Conservation (phyloP, 139 green algal species). For the Micromonas pusilla region DNA sequence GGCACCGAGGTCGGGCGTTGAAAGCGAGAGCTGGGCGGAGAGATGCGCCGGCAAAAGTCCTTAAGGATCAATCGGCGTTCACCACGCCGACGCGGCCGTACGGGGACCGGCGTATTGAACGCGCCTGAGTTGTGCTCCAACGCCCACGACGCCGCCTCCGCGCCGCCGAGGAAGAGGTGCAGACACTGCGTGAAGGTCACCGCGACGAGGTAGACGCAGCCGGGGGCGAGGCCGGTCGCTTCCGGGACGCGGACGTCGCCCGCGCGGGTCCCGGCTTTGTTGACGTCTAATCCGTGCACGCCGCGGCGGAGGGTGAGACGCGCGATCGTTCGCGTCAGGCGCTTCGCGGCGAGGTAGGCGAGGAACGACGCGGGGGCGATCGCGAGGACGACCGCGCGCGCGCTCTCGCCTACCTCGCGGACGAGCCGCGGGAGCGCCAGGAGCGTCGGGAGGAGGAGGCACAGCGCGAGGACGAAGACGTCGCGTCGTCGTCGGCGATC, state of each 20-base stretch:
- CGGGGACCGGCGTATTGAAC: no score
- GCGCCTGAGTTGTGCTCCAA: conserved; percentile 99
- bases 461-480: no score
- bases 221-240: conserved; percentile 71
- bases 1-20: no score
- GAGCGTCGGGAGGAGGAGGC: no score
- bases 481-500: no score
- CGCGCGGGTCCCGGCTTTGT: conserved; percentile 38
- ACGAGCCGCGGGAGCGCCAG: no score
- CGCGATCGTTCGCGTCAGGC: background rate
- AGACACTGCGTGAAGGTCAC: conserved; percentile 42
- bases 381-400: no score
- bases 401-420: no score
- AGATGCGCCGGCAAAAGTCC: no score
- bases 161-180: background rate
- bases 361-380: background rate
- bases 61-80: no score
- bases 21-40: no score
- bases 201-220: conserved; percentile 81
- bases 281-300: conserved; percentile 42
- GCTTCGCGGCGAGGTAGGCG: background rate
- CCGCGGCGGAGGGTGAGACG: background rate
- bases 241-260: conserved; percentile 59
- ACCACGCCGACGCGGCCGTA: no score
- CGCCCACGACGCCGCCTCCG: conserved; percentile 76